Percentiles rank a stretch among this genome's conserved stretches.
phyloP scores from a whole-genome alignment of 2,329 filamentous ascomycete genomes.

The Fusarium domesticum region DNA sequence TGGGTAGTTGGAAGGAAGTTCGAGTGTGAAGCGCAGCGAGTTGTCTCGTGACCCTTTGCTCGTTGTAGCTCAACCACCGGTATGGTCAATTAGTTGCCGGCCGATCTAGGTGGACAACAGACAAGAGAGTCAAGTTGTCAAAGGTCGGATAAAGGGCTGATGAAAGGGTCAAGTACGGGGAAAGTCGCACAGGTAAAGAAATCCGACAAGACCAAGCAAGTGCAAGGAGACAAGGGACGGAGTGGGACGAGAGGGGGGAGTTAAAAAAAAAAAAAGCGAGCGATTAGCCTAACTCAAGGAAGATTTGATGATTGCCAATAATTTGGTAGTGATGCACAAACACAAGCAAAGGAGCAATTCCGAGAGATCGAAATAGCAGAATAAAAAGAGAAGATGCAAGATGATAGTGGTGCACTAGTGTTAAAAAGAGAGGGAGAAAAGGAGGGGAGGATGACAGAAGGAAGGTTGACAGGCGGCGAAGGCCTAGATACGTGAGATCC shows the following conservation, averaged over 20 bases:
- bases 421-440: slow-evolving; percentile 7
- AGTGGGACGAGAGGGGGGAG: slow-evolving; percentile 8
- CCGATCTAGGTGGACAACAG: too few species aligned
- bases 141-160: neutral
- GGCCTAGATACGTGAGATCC: neutral
- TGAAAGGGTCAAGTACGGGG: slow-evolving; percentile 10
- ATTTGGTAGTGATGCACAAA: neutral
- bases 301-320: too few species aligned
- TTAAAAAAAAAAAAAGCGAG: slow-evolving; percentile 18
- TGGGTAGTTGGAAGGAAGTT: too few species aligned
- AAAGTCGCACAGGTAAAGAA: slow-evolving; percentile 17
- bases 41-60: slow-evolving; percentile 4
- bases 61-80: slow-evolving; percentile 10
- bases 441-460: slow-evolving; percentile 1
- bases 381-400: neutral
- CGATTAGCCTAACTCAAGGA: slow-evolving; percentile 17
- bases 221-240: slow-evolving; percentile 20
- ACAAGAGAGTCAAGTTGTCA: too few species aligned
- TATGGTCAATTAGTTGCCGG: neutral
- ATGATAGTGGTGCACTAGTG: too few species aligned
- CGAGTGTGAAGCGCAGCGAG: neutral
- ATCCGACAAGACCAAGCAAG: slow-evolving; percentile 6
- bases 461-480: neutral
- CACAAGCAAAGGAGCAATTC: neutral
- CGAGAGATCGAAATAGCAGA: slow-evolving; percentile 5